These are phyloP conservation scores for Alternaria panax DNA, from an alignment of 2,329 filamentous ascomycete species.

Conservation along the genomic window DNA sequence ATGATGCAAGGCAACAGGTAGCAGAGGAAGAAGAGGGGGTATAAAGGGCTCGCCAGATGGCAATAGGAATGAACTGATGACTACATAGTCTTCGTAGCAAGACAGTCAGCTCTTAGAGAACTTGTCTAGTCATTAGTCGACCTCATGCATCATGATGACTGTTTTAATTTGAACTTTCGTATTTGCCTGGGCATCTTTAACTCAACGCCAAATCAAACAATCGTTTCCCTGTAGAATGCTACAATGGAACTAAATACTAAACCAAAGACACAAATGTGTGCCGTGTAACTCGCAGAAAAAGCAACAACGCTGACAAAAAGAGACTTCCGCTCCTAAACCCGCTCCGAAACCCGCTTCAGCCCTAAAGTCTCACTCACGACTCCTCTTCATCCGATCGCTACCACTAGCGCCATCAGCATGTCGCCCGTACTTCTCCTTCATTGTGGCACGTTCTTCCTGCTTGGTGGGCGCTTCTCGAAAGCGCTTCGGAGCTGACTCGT, in stretches of 20 bases:
- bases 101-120: neutral
- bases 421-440: neutral
- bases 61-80: neutral
- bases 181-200: neutral
- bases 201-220: neutral
- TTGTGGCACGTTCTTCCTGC: neutral
- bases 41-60: too few species aligned
- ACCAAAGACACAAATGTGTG: neutral
- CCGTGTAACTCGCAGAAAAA: neutral
- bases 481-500: neutral
- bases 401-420: neutral
- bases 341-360: fast-evolving
- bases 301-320: neutral
- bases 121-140: neutral
- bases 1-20: too few species aligned
- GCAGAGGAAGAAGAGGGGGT: too few species aligned
- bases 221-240: neutral
- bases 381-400: neutral
- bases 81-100: neutral
- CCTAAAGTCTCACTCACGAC: neutral
- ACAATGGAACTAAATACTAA: neutral
- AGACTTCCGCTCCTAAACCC: too few species aligned
- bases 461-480: neutral
- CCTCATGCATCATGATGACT: neutral
- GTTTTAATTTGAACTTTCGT: neutral